phyloP scores from a whole-genome alignment of 108 stramenopile genomes.

The Poteriospumella lacustris region DNA sequence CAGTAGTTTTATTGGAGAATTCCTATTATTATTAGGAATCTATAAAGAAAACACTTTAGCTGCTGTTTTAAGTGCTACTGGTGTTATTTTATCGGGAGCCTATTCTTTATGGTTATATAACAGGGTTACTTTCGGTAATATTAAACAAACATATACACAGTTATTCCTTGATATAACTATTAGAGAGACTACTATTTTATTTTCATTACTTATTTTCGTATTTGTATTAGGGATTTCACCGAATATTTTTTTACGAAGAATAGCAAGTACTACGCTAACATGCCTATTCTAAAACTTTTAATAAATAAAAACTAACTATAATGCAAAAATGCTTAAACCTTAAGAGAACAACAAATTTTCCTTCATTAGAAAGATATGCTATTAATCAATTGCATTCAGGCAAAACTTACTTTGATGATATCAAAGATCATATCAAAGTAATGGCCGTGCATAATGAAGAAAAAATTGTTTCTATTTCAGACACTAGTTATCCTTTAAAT shows the following conservation, averaged over 20 bases:
- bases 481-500: conserved; percentile 9
- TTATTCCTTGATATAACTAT: background rate
- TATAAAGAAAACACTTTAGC: conserved; percentile 20
- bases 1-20: conserved; percentile 32
- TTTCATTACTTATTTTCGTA: conserved; percentile 32
- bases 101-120: conserved; percentile 39
- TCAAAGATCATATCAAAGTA: background rate
- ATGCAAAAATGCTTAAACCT: conserved; percentile 3
- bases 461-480: conserved; percentile 9
- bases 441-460: conserved; percentile 2
- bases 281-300: conserved; percentile 9
- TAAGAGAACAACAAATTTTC: conserved; percentile 9
- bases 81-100: conserved; percentile 27
- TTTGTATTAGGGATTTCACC: conserved; percentile 29
- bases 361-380: conserved; percentile 8
- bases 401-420: conserved; percentile 9
- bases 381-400: conserved; percentile 8
- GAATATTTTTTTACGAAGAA: conserved; percentile 28
- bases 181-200: conserved; percentile 31
- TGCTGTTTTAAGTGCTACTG: background rate
- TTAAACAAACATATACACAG: conserved; percentile 13
- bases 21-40: conserved; percentile 29
- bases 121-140: conserved; percentile 29
- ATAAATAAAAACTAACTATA: conserved; percentile 4
- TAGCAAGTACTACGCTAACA: conserved; percentile 2